Base-by-base conservation (phyloP, 2,329 filamentous ascomycete genomes). In the Pyrenophora teres region DNA sequence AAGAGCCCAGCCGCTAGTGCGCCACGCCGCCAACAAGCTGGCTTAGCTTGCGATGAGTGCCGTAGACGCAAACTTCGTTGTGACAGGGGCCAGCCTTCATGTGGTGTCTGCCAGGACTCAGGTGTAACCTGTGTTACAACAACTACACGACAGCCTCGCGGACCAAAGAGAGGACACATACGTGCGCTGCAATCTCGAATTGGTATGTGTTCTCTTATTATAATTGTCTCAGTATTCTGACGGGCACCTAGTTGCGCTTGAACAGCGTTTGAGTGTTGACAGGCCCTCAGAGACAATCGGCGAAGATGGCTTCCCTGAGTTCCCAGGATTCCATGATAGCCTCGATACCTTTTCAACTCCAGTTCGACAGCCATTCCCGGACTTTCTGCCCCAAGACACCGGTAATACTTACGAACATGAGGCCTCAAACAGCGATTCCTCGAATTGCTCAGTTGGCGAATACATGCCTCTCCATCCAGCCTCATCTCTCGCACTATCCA, bases 31-130 rank as follows among this genome's bases (percentile, higher is more conserved):
- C 39, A 40, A 40, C 15, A 30, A 16, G 23, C 39, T 13, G 39
- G 39, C 18, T n/a, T 40, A 7, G 39, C 39, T 3, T 40, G 39
- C 39, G 39, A 40, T 7, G 39, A 40, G 39, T 40, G 39, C 15
- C 25, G 39, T 8, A 40, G 39, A 30, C 39, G 39, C n/a, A 40
- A 40, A 27, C 39, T 40, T 40, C 39, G 39, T 18, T 40, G 39
- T 27, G 39, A 40, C 9, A 40, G 39, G 30, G 39, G n/a, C n/a
- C 39, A 40, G 23, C 39, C 39, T 12, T 27, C 27, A 40, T 40
- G 39, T 19, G 39, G 39, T 21, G 25, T 40, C n/a, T 40, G 39
- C 15, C 25, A 27, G 23, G 39, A 31, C 30, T 40, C 39, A 12
- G 39, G 18, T 10, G 21, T 18, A 13, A 18, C 23, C 9, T 40